Evolutionary conservation across 169 alveolate genomes (phyloP).

Genomic region (Cryptosporidium sp.): DNA sequence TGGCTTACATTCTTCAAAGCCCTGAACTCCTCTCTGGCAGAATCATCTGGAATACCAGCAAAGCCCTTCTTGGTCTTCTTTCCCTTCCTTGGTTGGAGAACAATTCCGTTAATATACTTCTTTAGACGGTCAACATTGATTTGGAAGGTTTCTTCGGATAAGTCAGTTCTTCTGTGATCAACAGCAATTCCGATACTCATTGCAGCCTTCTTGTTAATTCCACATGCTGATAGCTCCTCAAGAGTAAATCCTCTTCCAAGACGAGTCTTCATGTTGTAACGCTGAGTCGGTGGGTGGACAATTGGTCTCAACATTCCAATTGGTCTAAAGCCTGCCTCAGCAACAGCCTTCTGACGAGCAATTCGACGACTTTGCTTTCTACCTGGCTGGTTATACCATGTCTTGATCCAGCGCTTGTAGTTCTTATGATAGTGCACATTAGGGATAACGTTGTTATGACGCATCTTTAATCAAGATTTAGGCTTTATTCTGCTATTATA

Average conservation of each 20-base stretch:
- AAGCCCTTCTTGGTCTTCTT: constrained; percentile 97
- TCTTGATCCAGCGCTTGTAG: constrained; percentile 96
- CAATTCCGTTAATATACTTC: constrained; percentile 94
- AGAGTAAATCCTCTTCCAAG: constrained; percentile 99
- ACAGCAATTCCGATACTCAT: constrained; percentile 97
- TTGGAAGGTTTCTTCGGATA: constrained; percentile 92
- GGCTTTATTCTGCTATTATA: constrained; percentile 63
- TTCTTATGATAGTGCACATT: constrained; percentile 97
- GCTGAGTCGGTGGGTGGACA: constrained; percentile 95
- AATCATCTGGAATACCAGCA: constrained; percentile 93
- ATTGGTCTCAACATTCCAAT: constrained; percentile 93
- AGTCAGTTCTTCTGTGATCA: constrained; percentile 98
- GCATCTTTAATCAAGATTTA: constrained; percentile 79
- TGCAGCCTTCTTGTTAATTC: constrained; percentile 94
- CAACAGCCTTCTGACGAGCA: constrained; percentile 91
- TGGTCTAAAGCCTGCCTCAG: constrained; percentile 94
- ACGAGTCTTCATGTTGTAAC: constrained; percentile 96
- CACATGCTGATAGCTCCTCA: constrained; percentile 94
- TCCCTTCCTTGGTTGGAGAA: constrained; percentile 95
- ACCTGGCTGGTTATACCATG: constrained; percentile 98
- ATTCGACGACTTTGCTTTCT: constrained; percentile 92
- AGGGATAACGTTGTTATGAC: constrained; percentile 97
- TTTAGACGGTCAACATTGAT: constrained; percentile 95
- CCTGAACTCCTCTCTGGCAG: constrained; percentile 83
- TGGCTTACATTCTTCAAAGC: constrained; percentile 31